Conservation (phyloP, 1,139 yeast genomes). For the Suhomyces yuchorum region DNA sequence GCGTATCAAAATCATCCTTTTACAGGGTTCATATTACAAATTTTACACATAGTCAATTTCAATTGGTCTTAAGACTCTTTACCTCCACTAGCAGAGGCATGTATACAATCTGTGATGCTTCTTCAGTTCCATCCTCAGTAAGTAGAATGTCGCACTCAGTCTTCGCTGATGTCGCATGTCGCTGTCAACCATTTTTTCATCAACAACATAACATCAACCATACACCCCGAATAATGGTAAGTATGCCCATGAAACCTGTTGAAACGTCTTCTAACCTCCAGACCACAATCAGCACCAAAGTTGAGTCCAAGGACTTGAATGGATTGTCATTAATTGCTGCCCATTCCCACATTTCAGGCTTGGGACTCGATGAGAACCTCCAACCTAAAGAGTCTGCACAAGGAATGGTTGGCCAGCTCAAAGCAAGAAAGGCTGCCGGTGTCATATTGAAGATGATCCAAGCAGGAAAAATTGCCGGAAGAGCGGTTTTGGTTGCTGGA, state of each 20-base stretch:
- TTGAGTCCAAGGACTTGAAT: constrained; percentile 47
- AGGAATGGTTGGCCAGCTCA: constrained; percentile 97
- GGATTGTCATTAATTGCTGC: constrained; percentile 85
- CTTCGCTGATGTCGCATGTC: constrained; percentile 6
- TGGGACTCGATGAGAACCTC: constrained; percentile 88
- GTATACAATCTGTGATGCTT: no score
- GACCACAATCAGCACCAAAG: constrained; percentile 37
- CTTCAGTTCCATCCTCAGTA: no score
- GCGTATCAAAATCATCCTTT: no score
- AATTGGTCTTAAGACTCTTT: no score
- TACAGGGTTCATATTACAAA: no score
- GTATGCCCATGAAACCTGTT: constrained; percentile 4
- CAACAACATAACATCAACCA: constrained; percentile 6
- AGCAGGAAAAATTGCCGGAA: constrained; percentile 93
- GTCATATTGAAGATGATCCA: constrained; percentile 90
- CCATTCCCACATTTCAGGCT: constrained; percentile 93
- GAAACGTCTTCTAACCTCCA: constrained; percentile 17
- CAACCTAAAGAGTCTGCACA: constrained; percentile 79
- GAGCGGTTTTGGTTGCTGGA: constrained; percentile 94
- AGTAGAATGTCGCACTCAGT: not conserved
- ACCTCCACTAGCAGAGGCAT: no score
- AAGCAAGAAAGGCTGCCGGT: constrained; percentile 96
- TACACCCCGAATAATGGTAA: constrained; percentile 14
- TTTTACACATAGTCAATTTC: no score
- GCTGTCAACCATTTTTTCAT: constrained; percentile 3